Conservation (phyloP, 2,329 filamentous ascomycete genomes). For the Hypoxylon sp. region DNA sequence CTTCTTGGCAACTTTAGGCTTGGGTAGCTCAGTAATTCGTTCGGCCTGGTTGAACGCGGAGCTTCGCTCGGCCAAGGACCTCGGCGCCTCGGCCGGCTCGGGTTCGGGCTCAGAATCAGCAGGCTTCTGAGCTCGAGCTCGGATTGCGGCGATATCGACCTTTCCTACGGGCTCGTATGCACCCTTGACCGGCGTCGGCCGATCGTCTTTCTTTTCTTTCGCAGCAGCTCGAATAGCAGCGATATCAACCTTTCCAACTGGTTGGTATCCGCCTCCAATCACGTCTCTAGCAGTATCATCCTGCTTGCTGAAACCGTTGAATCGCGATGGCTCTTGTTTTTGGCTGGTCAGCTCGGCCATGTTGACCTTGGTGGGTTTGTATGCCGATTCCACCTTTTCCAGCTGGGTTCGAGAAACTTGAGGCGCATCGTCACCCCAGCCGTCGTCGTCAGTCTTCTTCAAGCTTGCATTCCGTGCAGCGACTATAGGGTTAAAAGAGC, state of each 20-base stretch:
- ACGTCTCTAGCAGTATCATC: slow-evolving; percentile 66
- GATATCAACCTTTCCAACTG: slow-evolving; percentile 97
- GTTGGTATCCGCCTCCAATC: slow-evolving; percentile 87
- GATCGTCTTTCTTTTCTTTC: slow-evolving; percentile 74
- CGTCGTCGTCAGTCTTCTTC: slow-evolving; percentile 75
- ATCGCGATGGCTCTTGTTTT: slow-evolving; percentile 71
- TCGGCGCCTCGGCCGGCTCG: slow-evolving; percentile 56
- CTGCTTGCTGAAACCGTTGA: slow-evolving; percentile 55
- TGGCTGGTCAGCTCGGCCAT: slow-evolving; percentile 84
- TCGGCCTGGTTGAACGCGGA: slow-evolving; percentile 79
- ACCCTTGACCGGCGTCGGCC: slow-evolving; percentile 86
- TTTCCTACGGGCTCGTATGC: slow-evolving; percentile 95
- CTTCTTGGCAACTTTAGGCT: slow-evolving; percentile 93
- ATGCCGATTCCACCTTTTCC: slow-evolving; percentile 90
- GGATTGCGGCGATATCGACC: slow-evolving; percentile 95
- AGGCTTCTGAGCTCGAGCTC: slow-evolving; percentile 78
- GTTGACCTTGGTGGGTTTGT: slow-evolving; percentile 95
- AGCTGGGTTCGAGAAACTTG: slow-evolving; percentile 84
- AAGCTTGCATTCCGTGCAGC: slow-evolving; percentile 68
- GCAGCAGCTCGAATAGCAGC: slow-evolving; percentile 82
- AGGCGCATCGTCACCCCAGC: slow-evolving; percentile 96
- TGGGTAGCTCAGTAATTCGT: slow-evolving; percentile 85
- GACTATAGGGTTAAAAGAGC: slow-evolving; percentile 71
- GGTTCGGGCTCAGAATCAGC: slow-evolving; percentile 47
- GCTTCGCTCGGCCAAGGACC: slow-evolving; percentile 77